Evolutionary conservation across 345 rosid genomes (phyloP), one percentile per base, ranked within the genome.

Genomic region (Lumnitzera littorea): DNA sequence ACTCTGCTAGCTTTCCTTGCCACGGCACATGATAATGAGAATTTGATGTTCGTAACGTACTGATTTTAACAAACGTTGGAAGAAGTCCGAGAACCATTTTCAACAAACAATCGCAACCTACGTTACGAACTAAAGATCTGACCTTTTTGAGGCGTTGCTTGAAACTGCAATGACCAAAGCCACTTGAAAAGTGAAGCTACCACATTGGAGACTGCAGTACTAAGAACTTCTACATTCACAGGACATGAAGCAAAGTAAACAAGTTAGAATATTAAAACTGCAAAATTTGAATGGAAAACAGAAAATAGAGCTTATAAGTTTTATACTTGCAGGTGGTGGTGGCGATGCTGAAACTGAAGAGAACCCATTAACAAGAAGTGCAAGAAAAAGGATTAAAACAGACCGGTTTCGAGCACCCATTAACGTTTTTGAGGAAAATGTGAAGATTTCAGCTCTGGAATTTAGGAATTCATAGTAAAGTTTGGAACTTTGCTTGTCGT

Each of bases 141-240:
- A 88, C 99, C 81, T 68, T 95, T 73, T 75, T 80, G 84, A 24
- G 86, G 70, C 57, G 96, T 72, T 63, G 94, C 67, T 60, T 87
- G 85, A 46, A 36, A 36, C 43, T 55, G 53, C 11, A 88, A 83
- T 49, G 99, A 83, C 98, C 95, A 88, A 2, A 95, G 71, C 95
- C 96, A 91, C 72, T 91, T 91, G 77, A 85, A 78, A 29, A 86
- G 75, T 55, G 79, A 77, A 66, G 98, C 82, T 36, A 82, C 82
- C 46, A 74, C 89, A 84, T 95, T 91, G 64, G 96, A 79, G 66
- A 83, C 88, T 60, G 88, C 73, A 14, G 87, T 84, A 70, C 80
- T 74, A 57, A 95, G 82, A 71, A 91, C 77, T 77, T 81, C 99
- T 88, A 84, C 71, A 62, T 67, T 62, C 55, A 24, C 6, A 59